These are phyloP conservation scores for Jimgerdemannia flammicorona DNA, from an alignment of 192 early-diverging fungal genomes.

Conservation along the genomic window DNA sequence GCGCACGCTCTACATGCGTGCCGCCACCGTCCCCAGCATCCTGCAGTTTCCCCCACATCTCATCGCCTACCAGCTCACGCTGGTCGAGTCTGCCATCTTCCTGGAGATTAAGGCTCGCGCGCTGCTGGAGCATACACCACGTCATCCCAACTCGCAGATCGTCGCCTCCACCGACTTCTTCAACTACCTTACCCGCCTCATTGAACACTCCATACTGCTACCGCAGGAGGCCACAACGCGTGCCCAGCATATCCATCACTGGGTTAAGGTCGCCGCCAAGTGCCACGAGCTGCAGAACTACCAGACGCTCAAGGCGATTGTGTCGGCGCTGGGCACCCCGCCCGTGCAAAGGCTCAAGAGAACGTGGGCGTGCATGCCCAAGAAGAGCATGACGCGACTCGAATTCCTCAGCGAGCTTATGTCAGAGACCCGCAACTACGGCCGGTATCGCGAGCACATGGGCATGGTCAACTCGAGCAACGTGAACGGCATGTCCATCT, in stretches of 20 bases:
- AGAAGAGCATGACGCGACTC: conserved; percentile 54
- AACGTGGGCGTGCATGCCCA: conserved; percentile 70
- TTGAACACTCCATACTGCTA: conserved; percentile 68
- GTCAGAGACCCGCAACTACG: conserved; percentile 69
- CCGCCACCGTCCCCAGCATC: conserved; percentile 47
- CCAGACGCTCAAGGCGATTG: conserved; percentile 68
- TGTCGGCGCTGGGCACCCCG: conserved; percentile 63
- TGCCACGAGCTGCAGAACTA: conserved; percentile 59
- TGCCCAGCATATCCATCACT: conserved; percentile 58
- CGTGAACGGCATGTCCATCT: conserved; percentile 14
- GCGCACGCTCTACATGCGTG: conserved; percentile 44
- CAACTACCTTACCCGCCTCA: conserved; percentile 72
- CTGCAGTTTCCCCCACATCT: conserved; percentile 57
- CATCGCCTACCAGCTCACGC: conserved; percentile 64
- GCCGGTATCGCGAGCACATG: conserved; percentile 63
- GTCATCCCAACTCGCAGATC: conserved; percentile 54
- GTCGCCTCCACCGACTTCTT: conserved; percentile 72
- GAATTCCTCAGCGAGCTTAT: conserved; percentile 51
- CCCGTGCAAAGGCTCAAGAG: conserved; percentile 64
- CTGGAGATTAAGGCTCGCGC: conserved; percentile 54
- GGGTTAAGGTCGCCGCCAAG: conserved; percentile 66
- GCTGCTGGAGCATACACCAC: conserved; percentile 56
- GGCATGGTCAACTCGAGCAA: conserved; percentile 29
- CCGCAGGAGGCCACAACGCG: conserved; percentile 52
- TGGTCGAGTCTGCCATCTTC: conserved; percentile 70